These are phyloP conservation scores for Lycium barbarum DNA, from an alignment of 257 asterid species.

Conservation along the genomic window DNA sequence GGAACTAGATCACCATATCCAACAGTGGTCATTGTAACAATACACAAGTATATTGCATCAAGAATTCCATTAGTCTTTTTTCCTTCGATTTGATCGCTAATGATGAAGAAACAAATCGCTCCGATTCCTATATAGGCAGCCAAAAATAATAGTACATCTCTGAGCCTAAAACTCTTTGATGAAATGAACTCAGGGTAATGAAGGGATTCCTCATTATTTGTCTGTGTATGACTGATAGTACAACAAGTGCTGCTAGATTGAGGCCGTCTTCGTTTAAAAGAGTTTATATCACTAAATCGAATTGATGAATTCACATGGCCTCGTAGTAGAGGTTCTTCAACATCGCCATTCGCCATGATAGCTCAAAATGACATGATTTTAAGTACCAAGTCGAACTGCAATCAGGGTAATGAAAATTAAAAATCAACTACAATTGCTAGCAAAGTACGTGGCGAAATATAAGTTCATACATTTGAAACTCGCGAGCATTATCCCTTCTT, in stretches of 20 bases:
- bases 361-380: not conserved
- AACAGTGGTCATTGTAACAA: slow-evolving; percentile 95
- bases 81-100: slow-evolving; percentile 69
- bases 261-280: slow-evolving; percentile 43
- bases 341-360: slow-evolving; percentile 51
- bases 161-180: slow-evolving; percentile 45
- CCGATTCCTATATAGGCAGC: slow-evolving; percentile 59
- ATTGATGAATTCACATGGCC: slow-evolving; percentile 42
- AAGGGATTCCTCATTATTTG: slow-evolving; percentile 22
- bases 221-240: slow-evolving; percentile 32
- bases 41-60: slow-evolving; percentile 77
- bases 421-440: not conserved
- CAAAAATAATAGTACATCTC: slow-evolving; percentile 47
- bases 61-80: slow-evolving; percentile 66
- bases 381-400: slow-evolving; percentile 25
- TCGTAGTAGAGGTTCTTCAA: slow-evolving; percentile 61
- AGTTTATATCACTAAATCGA: slow-evolving; percentile 37
- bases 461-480: not conserved
- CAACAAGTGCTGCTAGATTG: slow-evolving; percentile 37
- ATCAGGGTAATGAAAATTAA: not conserved
- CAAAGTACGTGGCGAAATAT: not conserved
- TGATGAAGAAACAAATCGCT: slow-evolving; percentile 59
- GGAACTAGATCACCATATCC: slow-evolving; percentile 95
- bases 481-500: not conserved
- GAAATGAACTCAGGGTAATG: slow-evolving; percentile 37